Percentiles rank a stretch among this genome's conserved stretches.
phyloP scores from a whole-genome alignment of 306 rosid species.

The Quercus cerris region DNA sequence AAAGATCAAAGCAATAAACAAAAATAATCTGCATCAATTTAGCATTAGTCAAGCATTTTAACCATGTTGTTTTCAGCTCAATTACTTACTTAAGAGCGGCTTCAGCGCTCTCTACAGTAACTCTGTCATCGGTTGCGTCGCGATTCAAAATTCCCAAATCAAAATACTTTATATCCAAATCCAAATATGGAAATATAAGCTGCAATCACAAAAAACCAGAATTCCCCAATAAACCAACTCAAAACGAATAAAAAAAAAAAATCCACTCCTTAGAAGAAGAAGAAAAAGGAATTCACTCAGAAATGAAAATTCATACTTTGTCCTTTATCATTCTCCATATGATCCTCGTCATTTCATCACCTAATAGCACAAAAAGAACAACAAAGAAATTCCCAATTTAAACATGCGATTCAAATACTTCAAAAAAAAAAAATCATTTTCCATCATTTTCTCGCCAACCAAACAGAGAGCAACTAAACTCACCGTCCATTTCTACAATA shows the following conservation, averaged over 20 bases:
- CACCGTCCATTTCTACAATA: constrained; percentile 97
- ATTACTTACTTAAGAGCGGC: constrained; percentile 79
- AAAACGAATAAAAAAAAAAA: background rate
- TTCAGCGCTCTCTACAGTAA: constrained; percentile 89
- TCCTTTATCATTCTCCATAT: constrained; percentile 86
- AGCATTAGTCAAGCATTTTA: background rate
- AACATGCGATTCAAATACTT: background rate
- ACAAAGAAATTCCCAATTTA: background rate
- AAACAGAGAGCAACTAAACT: background rate
- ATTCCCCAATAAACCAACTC: background rate
- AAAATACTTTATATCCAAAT: constrained; percentile 84
- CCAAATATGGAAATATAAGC: constrained; percentile 86
- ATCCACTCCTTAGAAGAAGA: background rate
- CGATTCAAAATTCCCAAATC: constrained; percentile 88
- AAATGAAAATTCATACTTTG: constrained; percentile 43
- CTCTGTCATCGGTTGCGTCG: constrained; percentile 81
- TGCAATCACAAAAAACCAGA: constrained; percentile 37
- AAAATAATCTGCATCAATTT: background rate
- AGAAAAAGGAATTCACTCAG: background rate
- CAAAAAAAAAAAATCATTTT: background rate
- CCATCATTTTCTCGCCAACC: background rate
- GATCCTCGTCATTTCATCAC: constrained; percentile 96
- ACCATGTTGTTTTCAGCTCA: background rate
- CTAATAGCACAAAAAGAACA: constrained; percentile 24
- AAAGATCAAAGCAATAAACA: background rate